A percentile compares a stretch with the other conserved stretches of the same genome.
Evolutionary conservation across 805 yeast genomes (phyloP).

Genomic region (Blastobotrys muscicola): DNA sequence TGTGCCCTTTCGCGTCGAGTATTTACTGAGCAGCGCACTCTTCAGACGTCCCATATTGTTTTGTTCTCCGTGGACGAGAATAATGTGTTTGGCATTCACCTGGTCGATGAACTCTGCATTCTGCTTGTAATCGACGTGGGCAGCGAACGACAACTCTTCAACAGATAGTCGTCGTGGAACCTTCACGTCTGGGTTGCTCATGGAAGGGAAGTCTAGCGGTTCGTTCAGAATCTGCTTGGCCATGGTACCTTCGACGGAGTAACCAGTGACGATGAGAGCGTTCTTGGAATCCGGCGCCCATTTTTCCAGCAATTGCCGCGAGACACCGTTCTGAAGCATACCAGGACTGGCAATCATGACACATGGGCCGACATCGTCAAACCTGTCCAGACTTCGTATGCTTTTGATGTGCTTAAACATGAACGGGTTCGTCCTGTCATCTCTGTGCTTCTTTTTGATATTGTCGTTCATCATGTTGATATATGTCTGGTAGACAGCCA

Average conservation of each 20-base stretch:
- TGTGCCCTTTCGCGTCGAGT: slow-evolving; percentile 70
- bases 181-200: slow-evolving; percentile 66
- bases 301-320: slow-evolving; percentile 80
- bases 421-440: slow-evolving; percentile 80
- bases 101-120: slow-evolving; percentile 84
- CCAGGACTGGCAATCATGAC: slow-evolving; percentile 97
- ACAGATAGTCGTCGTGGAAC: slow-evolving; percentile 81
- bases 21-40: slow-evolving; percentile 83
- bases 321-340: slow-evolving; percentile 93
- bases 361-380: slow-evolving; percentile 92
- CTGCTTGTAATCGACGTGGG: slow-evolving; percentile 95
- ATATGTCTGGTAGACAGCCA: slow-evolving; percentile 95
- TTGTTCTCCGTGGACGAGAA: slow-evolving; percentile 93
- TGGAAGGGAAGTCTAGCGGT: slow-evolving; percentile 83
- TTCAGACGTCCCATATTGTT: slow-evolving; percentile 98
- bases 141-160: slow-evolving; percentile 97
- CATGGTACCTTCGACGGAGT: slow-evolving; percentile 97
- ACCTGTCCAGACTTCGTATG: slow-evolving; percentile 66
- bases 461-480: slow-evolving; percentile 96
- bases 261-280: slow-evolving; percentile 83
- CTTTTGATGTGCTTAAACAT: slow-evolving; percentile 78
- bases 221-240: slow-evolving; percentile 84
- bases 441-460: slow-evolving; percentile 65
- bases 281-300: slow-evolving; percentile 98
- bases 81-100: slow-evolving; percentile 75